Base-by-base conservation (phyloP, 805 yeast genomes). In the Debaryomyces castellii region DNA sequence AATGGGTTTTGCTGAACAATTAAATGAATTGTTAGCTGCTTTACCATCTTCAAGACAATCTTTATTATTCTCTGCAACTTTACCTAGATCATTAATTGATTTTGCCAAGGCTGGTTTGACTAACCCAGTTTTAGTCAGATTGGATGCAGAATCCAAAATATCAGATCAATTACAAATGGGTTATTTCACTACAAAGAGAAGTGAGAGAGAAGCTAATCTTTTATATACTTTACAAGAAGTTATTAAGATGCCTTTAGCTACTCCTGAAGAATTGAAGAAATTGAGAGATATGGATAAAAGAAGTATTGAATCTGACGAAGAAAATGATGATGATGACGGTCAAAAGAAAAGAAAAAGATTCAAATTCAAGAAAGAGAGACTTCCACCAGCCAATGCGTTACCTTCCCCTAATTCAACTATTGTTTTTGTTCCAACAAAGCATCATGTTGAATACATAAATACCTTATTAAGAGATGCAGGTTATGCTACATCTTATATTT, bases 31-130 rank as follows among this genome's bases (percentile, higher is more conserved):
- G 53, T 68, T 94, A 39, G 92, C 89, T 1, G 76, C 94, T 1
- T 74, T 94, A 48, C 96, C 98, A 0, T 65, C 88, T 16, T 73
- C 75, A 23, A 81, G 98, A 61, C 99, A 94, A 66, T 86, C 97
- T 0, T 72, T 94, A 33, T 74, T 94, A 54, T 94, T 94, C 55
- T 88, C 96, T 33, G 99, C 99, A 1, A 94, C 99, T 0, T 77
- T 94, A 44, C 99, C 99, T 8, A 81, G 85, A 48, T 81, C 92
- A 0, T 77, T 94, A 55, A 97, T 94, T 21, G 97, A 92, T 57
- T 94, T 94, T 71, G 99, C 99, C 43, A 90, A 91, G 62, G 98
- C 98, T 4, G 99, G 99, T 5, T 76, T 94, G 40, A 78, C 84
- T 2, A 92, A 90, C 59, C 99, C 99, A 0, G 90, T 89, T 14